A percentile compares a stretch with the other conserved stretches of the same genome.
Evolutionary conservation across 1,284 basidiomycete genomes (phyloP).

Genomic region (Tylopilus sp.): DNA sequence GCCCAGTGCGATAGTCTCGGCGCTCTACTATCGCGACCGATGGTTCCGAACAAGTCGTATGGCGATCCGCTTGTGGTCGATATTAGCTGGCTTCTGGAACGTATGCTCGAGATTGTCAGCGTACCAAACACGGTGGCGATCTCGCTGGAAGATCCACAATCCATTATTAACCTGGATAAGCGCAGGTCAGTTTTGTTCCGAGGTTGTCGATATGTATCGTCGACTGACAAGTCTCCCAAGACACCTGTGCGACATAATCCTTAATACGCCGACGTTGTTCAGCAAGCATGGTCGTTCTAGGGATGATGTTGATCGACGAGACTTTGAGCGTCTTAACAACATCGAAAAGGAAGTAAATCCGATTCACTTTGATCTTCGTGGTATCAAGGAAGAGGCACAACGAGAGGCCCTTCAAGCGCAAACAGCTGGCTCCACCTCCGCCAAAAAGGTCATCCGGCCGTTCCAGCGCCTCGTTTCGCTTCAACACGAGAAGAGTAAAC

Average conservation of each 20-base stretch:
- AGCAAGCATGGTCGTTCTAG: constrained; percentile 57
- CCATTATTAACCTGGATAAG: constrained; percentile 83
- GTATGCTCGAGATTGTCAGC: constrained; percentile 80
- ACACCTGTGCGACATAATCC: constrained; percentile 72
- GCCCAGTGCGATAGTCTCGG: constrained; percentile 69
- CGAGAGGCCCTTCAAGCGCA: constrained; percentile 66
- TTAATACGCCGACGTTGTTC: constrained; percentile 58
- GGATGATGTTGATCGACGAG: constrained; percentile 68
- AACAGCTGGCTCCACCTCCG: constrained; percentile 52
- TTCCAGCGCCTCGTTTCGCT: constrained; percentile 70
- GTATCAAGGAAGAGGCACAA: constrained; percentile 77
- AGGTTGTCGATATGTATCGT: background rate
- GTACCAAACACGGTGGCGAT: constrained; percentile 78
- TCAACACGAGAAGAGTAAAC: constrained; percentile 83
- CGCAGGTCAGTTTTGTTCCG: constrained; percentile 63
- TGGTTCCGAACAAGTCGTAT: constrained; percentile 54
- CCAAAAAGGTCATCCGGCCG: constrained; percentile 68
- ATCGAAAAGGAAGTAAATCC: constrained; percentile 73
- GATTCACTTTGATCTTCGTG: constrained; percentile 73
- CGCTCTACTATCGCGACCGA: constrained; percentile 64
- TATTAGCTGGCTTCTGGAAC: constrained; percentile 84
- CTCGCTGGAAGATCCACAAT: constrained; percentile 59
- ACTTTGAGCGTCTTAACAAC: constrained; percentile 78
- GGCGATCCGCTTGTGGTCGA: constrained; percentile 73
- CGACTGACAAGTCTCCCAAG: constrained; percentile 48